A percentile compares a stretch with the other conserved stretches of the same genome.
Conservation (phyloP, 179 eudicot species). For the Silene coronaria region DNA sequence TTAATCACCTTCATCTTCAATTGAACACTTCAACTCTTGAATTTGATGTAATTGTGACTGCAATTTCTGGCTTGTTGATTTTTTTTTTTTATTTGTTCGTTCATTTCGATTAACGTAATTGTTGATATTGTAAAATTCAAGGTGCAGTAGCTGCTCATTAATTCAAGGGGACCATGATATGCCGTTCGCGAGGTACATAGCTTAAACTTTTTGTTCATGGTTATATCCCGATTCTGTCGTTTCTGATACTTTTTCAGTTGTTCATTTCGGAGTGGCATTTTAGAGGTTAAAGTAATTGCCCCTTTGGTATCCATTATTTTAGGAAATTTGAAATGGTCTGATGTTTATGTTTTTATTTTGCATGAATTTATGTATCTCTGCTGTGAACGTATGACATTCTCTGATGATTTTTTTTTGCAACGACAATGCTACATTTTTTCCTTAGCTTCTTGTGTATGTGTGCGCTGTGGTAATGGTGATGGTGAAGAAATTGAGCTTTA, state of each 20-base stretch:
- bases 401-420: not conserved
- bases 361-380: not conserved
- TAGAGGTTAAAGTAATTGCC: not conserved
- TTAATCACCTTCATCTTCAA: not conserved
- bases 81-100: not conserved
- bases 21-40: not conserved
- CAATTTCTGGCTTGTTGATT: not conserved
- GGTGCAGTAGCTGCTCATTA: not conserved
- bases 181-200: slow-evolving; percentile 15
- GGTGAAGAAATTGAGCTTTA: not conserved
- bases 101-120: not conserved
- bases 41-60: slow-evolving; percentile 5
- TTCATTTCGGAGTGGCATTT: not conserved
- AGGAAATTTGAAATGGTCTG: not conserved
- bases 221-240: not conserved
- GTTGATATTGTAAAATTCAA: not conserved
- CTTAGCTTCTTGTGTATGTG: not conserved
- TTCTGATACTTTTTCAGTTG: no score
- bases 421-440: not conserved
- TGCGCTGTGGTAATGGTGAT: not conserved
- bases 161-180: not conserved
- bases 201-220: not conserved
- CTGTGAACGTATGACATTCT: not conserved
- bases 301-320: not conserved
- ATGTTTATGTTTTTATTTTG: not conserved